phyloP scores from a whole-genome alignment of 768 basidiomycete genomes.

The Pleurotus eryngii region DNA sequence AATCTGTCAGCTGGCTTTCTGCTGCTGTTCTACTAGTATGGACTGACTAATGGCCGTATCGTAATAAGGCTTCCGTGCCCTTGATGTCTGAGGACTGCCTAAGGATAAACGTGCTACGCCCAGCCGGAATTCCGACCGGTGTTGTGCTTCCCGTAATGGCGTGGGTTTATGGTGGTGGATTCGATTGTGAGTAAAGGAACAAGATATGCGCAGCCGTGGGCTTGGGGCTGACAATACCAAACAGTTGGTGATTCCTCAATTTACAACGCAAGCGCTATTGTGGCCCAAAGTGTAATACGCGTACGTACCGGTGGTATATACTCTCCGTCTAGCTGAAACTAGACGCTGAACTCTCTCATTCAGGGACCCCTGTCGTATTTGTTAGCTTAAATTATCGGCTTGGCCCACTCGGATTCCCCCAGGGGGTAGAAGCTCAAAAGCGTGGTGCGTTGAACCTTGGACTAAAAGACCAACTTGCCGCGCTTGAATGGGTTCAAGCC shows the following conservation, averaged over 20 bases:
- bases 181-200: not conserved
- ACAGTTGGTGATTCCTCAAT: conserved; percentile 11
- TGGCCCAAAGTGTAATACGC: conserved; percentile 23
- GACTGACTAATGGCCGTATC: no score
- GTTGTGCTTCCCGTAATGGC: conserved; percentile 39
- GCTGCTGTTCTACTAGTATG: no score
- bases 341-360: not conserved
- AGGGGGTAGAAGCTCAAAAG: conserved; percentile 35
- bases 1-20: conserved; percentile 10
- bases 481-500: conserved; percentile 46
- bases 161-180: conserved; percentile 30
- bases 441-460: conserved; percentile 35
- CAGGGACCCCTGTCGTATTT: conserved; percentile 39
- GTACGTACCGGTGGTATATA: not conserved
- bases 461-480: conserved; percentile 36
- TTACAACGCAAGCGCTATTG: conserved; percentile 29
- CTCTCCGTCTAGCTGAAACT: not conserved
- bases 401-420: conserved; percentile 42
- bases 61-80: not conserved
- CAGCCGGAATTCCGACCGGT: conserved; percentile 17
- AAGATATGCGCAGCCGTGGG: not conserved
- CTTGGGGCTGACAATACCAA: not conserved
- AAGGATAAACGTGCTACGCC: conserved; percentile 39
- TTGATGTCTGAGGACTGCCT: conserved; percentile 44
- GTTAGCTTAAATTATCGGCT: conserved; percentile 49